phyloP scores from a whole-genome alignment of 257 asterid species.

The Linaria vulgaris region DNA sequence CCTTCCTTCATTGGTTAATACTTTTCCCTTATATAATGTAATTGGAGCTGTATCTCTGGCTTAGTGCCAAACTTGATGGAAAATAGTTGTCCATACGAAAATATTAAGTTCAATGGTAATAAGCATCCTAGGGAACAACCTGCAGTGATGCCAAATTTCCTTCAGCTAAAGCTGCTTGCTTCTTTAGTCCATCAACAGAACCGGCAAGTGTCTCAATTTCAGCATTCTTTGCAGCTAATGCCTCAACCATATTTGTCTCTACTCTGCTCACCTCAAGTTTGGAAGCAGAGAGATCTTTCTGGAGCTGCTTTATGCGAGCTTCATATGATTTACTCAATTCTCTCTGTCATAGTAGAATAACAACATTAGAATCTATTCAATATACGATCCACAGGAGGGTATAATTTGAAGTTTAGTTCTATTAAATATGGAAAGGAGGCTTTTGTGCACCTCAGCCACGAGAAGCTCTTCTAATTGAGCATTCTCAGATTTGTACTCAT shows the following conservation, averaged over 20 bases:
- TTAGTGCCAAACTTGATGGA: constrained; percentile 20
- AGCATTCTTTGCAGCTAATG: constrained; percentile 91
- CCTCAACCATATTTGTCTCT: constrained; percentile 83
- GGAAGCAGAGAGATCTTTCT: constrained; percentile 68
- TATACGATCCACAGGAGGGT: constrained; percentile 20
- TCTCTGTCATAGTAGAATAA: constrained; percentile 58
- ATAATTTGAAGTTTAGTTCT: constrained; percentile 7
- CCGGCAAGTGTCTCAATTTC: constrained; percentile 85
- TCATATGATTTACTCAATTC: constrained; percentile 88
- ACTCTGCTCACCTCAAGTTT: constrained; percentile 78
- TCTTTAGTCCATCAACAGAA: constrained; percentile 79
- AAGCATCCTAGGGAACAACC: constrained; percentile 44
- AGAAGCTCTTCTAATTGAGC: constrained; percentile 98
- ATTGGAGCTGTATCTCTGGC: constrained; percentile 11
- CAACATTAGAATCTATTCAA: constrained; percentile 25
- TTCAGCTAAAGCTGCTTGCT: constrained; percentile 91
- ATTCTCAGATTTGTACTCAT: constrained; percentile 97
- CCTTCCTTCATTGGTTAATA: constrained; percentile 5
- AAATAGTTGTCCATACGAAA: constrained; percentile 13
- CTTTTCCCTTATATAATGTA: background rate
- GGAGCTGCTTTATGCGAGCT: constrained; percentile 79
- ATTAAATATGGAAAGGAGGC: constrained; percentile 15
- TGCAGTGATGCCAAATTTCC: constrained; percentile 87
- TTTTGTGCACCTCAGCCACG: constrained; percentile 71
- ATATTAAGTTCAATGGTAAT: constrained; percentile 17